Base-by-base conservation (phyloP, 192 early-diverging fungal species). In the Thoreauomyces humboldtii region DNA sequence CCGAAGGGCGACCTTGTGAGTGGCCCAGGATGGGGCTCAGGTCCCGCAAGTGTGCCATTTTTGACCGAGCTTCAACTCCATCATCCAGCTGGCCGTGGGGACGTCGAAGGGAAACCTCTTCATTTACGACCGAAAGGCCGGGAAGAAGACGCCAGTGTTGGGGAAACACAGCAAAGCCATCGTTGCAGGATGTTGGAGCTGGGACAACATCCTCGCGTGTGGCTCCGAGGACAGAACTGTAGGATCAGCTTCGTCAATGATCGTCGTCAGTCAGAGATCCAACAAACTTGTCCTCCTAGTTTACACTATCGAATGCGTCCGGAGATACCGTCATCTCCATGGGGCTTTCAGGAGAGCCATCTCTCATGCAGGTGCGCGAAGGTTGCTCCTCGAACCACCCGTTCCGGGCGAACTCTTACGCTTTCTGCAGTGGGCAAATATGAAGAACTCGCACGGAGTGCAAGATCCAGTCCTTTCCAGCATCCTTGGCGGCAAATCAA, bases 161-260 rank as follows among this genome's bases (percentile, higher is more conserved):
- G 81, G 82, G 12, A 84, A 84, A 54, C 82, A 84, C 53, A 65
- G 67, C 41, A 80, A 73, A 41, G 61, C 81, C 4, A 84, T 84
- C 27, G 55, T 61, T 0, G 38, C 60, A 21, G 67, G 57, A 0
- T 46, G 51, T 29, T 84, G 82, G 81, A 72, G 55, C 50, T 65
- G 59, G 59, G 73, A 82, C 32, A 72, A 76, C 43, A 58, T 72
- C 7, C 64, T 83, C 4, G 80, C 80, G 7, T 79, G 77, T 29
- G 72, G 61, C 0, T 77, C 77, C 24, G 68, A 74, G 21, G 80
- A 83, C 56, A 65, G 52, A 7, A 78, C 78, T 41, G 79, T 80
- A 73, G 38, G 38, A 41, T 41, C 11, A 41, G n/a, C n/a, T n/a
- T n/a, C n/a, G n/a, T n/a, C n/a, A n/a, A n/a, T n/a, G n/a, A n/a